phyloP scores from a whole-genome alignment of 2,329 filamentous ascomycete species.

The Trichoderma sp. region DNA sequence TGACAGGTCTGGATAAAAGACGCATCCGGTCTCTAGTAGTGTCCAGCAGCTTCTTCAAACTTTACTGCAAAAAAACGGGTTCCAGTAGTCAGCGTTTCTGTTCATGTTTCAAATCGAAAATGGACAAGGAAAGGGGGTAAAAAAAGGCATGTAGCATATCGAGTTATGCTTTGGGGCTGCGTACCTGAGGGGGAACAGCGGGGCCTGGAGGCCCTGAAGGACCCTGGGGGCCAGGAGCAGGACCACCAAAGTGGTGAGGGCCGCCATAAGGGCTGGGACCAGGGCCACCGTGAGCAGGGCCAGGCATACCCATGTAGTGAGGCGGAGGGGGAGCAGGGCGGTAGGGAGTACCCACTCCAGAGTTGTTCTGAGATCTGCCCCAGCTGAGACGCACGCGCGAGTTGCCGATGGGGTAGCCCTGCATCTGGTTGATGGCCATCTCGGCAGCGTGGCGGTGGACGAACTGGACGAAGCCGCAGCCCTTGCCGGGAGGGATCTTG shows the following conservation, averaged over 20 bases:
- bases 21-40: constrained; percentile 14
- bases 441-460: constrained; percentile 98
- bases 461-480: constrained; percentile 98
- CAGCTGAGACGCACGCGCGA: constrained; percentile 96
- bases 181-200: constrained; percentile 45
- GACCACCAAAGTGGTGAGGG: constrained; percentile 39
- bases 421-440: constrained; percentile 99
- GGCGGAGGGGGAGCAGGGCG: constrained; percentile 77
- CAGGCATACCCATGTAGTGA: constrained; percentile 55
- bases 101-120: not conserved
- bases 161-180: constrained; percentile 8
- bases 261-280: constrained; percentile 46
- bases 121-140: not conserved
- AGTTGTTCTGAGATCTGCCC: constrained; percentile 99
- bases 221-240: constrained; percentile 42
- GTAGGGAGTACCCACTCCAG: constrained; percentile 95
- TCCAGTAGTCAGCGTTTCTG: constrained; percentile 10
- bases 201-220: constrained; percentile 42
- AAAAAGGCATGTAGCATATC: not conserved
- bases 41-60: constrained; percentile 21
- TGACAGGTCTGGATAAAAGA: constrained; percentile 11
- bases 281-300: constrained; percentile 46
- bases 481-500: constrained; percentile 99
- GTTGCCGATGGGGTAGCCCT: constrained; percentile 98
- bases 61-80: constrained; percentile 25